Conservation (phyloP, 768 basidiomycete genomes). For the Polyporus arcularius region DNA sequence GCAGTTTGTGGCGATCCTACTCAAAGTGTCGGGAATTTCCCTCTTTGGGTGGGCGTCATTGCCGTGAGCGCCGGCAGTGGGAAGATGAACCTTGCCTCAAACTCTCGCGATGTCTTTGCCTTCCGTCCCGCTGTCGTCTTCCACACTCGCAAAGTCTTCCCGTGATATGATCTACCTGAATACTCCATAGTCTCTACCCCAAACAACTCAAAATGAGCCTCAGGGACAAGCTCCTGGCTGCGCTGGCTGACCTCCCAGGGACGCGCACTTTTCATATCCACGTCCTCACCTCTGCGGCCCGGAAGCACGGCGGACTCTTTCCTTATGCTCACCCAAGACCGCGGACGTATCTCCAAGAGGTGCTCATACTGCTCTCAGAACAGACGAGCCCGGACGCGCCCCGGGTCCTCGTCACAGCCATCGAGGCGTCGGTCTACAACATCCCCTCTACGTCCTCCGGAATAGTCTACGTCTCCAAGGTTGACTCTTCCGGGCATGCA, state of each 20-base stretch:
- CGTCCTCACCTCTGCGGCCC: conserved; percentile 66
- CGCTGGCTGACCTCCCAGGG: conserved; percentile 60
- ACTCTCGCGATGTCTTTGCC: conserved; percentile 1
- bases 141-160: neutral
- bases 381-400: conserved; percentile 49
- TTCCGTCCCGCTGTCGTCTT: neutral
- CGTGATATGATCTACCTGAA: neutral
- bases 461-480: conserved; percentile 89
- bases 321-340: conserved; percentile 72
- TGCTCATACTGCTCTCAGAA: conserved; percentile 76
- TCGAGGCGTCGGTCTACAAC: conserved; percentile 78
- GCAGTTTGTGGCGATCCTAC: too few species aligned
- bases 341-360: conserved; percentile 70
- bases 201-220: conserved; percentile 42
- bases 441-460: conserved; percentile 67
- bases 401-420: conserved; percentile 70
- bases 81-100: neutral
- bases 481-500: conserved; percentile 88
- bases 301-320: conserved; percentile 69
- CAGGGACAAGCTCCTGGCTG: conserved; percentile 61
- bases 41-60: conserved; percentile 5
- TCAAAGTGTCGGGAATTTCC: conserved; percentile 10
- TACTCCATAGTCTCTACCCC: neutral
- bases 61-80: neutral
- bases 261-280: conserved; percentile 75